Percentiles rank a stretch among this genome's conserved stretches.
phyloP scores from a whole-genome alignment of 768 basidiomycete genomes.

The Tricholomella constricta region DNA sequence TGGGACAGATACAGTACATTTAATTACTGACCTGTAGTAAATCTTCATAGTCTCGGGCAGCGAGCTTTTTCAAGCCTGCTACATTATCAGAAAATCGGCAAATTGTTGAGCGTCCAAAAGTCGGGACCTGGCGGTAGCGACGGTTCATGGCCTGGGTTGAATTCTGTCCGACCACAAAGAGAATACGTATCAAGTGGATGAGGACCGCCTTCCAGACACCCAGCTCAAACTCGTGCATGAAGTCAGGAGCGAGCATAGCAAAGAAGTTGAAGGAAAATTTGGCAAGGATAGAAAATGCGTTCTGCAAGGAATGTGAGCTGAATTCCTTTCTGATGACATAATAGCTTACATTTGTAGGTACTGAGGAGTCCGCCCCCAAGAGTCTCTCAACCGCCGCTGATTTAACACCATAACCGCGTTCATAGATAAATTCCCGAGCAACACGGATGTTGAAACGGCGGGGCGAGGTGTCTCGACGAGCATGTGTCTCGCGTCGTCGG shows the following conservation, averaged over 20 bases:
- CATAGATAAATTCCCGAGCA: background rate
- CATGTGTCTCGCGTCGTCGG: background rate
- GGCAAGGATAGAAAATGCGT: slow-evolving; percentile 7
- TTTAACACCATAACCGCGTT: slow-evolving; percentile 17
- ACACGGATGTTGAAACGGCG: background rate
- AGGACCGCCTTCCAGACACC: slow-evolving; percentile 28
- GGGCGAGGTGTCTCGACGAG: background rate
- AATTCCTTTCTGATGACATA: background rate
- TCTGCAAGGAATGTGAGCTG: slow-evolving; percentile 4
- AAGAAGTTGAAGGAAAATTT: slow-evolving; percentile 22
- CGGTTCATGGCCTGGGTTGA: background rate
- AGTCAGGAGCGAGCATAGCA: slow-evolving; percentile 20
- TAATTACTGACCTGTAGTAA: slow-evolving; percentile 28
- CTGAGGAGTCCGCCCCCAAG: slow-evolving; percentile 19
- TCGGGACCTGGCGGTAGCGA: slow-evolving; percentile 4
- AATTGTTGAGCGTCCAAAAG: slow-evolving; percentile 22
- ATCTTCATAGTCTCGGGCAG: slow-evolving; percentile 32
- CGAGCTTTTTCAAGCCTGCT: slow-evolving; percentile 23
- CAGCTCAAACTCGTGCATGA: too few species aligned
- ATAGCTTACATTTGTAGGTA: slow-evolving; percentile 27
- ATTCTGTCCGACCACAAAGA: background rate
- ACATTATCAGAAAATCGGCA: slow-evolving; percentile 24
- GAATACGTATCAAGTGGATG: slow-evolving; percentile 25
- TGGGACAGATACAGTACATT: background rate
- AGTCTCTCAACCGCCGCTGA: slow-evolving; percentile 21